Base-by-base conservation (phyloP, 805 yeast genomes). In the Candida corydali region DNA sequence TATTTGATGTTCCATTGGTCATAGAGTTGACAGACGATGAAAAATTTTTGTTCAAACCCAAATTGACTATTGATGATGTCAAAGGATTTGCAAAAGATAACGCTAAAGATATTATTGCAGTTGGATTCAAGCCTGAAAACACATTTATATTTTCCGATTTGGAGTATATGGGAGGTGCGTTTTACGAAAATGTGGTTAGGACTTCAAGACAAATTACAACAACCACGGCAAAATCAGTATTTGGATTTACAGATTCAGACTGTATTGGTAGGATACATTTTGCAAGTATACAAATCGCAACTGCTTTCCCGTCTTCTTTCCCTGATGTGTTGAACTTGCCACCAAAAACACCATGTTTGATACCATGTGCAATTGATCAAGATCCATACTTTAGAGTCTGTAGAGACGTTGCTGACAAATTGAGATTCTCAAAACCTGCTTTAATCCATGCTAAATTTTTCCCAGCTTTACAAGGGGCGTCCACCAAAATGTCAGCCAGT, bases 301-400 rank as follows among this genome's bases (percentile, higher is more conserved):
- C 97, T 12, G 94, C 96, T 1, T 91, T 93, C 70, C 95, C 96
- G 41, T 85, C 91, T 33, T 86, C 97, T 10, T 93, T 86, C 76
- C 98, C 98, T 2, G 95, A 82, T 45, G 84, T 93, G 17, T 75
- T 93, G 50, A 96, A 86, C 5, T 65, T 82, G 52, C 86, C 94
- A 31, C 70, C 80, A 33, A 93, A 89, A 68, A 87, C 97, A 0
- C 98, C 96, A 44, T 87, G 96, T 63, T 71, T 93, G 61, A 93
- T 93, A 61, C 98, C 98, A 26, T 93, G 98, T 73, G 98, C 98
- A 32, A 93, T 93, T 58, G 98, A 93, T 60, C 98, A 91, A 70
- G 98, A 93, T 62, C 98, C 98, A 20, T 93, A 93, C 63, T 93
- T 93, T 71, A 77, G 98, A 64, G 94, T 93, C 16, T 86, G 96